A percentile compares a stretch with the other conserved stretches of the same genome.
Evolutionary conservation across 257 asterid genomes (phyloP).

Genomic region (Rehmannia glutinosa): DNA sequence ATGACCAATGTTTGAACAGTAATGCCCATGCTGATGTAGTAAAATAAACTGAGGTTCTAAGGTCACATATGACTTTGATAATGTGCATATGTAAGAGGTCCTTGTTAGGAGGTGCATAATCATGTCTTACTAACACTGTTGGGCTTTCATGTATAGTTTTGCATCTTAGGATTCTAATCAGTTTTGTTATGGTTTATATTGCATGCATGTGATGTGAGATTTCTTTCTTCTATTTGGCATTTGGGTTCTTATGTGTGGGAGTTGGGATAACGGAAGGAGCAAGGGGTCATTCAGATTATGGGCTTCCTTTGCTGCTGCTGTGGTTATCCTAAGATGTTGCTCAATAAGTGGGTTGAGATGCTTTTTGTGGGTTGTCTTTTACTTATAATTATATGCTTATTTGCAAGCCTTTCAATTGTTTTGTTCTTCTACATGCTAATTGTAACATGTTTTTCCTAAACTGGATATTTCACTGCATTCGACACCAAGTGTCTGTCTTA

Average conservation of each 20-base stretch:
- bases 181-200: neutral
- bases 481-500: constrained; percentile 10
- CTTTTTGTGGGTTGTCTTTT: too few relatives aligned
- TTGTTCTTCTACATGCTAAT: neutral
- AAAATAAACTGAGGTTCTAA: too few relatives aligned
- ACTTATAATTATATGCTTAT: too few relatives aligned
- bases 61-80: neutral
- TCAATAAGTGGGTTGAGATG: too few relatives aligned
- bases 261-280: too few relatives aligned
- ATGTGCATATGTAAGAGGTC: neutral
- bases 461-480: neutral
- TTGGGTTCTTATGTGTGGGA: too few relatives aligned
- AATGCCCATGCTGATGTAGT: too few relatives aligned
- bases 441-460: neutral
- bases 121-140: neutral
- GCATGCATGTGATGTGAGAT: neutral
- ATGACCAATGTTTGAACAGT: too few relatives aligned
- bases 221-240: too few relatives aligned
- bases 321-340: too few relatives aligned
- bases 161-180: neutral
- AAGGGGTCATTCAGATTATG: too few relatives aligned
- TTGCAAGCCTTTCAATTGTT: neutral
- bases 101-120: neutral
- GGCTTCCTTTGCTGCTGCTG: too few relatives aligned
- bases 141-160: neutral